Evolutionary conservation across 2,329 filamentous ascomycete species (phyloP).

Genomic region (Aspergillus ochraceoroseus): DNA sequence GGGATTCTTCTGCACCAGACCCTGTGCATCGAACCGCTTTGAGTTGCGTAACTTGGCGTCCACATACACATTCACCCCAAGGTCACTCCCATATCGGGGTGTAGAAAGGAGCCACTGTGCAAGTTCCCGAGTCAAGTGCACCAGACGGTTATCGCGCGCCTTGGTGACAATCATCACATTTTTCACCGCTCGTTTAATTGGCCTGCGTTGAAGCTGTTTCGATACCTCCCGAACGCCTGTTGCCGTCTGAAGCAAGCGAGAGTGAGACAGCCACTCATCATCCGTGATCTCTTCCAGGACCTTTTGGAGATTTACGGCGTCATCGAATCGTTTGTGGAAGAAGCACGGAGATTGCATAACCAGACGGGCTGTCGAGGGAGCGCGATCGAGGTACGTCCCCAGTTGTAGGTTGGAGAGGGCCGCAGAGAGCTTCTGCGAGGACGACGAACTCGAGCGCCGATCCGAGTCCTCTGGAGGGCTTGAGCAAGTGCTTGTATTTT

Average conservation of each 20-base stretch:
- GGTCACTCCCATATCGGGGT: slow-evolving; percentile 78
- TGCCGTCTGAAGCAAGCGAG: slow-evolving; percentile 87
- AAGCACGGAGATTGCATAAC: slow-evolving; percentile 89
- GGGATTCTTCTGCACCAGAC: slow-evolving; percentile 66
- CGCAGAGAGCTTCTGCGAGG: slow-evolving; percentile 58
- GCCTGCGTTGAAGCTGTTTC: slow-evolving; percentile 85
- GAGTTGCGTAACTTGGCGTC: slow-evolving; percentile 87
- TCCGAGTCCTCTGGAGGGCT: slow-evolving; percentile 27
- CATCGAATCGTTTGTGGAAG: slow-evolving; percentile 95
- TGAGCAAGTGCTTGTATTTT: slow-evolving; percentile 39
- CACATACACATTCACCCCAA: slow-evolving; percentile 98
- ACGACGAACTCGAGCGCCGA: slow-evolving; percentile 44
- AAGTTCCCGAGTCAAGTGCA: slow-evolving; percentile 81
- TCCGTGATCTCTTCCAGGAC: slow-evolving; percentile 91
- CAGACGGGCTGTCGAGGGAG: slow-evolving; percentile 48
- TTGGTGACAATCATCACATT: slow-evolving; percentile 99
- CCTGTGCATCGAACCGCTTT: slow-evolving; percentile 75
- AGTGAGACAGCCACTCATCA: slow-evolving; percentile 85
- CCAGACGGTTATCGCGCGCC: slow-evolving; percentile 88
- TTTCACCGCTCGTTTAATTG: slow-evolving; percentile 83
- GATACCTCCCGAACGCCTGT: slow-evolving; percentile 93
- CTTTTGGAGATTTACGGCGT: slow-evolving; percentile 89
- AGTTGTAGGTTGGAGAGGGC: slow-evolving; percentile 52
- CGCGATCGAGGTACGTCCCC: slow-evolving; percentile 41
- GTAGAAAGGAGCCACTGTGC: slow-evolving; percentile 82